A percentile compares a stretch with the other conserved stretches of the same genome.
phyloP scores from a whole-genome alignment of 2,329 filamentous ascomycete species.

The Emergomyces orientalis region DNA sequence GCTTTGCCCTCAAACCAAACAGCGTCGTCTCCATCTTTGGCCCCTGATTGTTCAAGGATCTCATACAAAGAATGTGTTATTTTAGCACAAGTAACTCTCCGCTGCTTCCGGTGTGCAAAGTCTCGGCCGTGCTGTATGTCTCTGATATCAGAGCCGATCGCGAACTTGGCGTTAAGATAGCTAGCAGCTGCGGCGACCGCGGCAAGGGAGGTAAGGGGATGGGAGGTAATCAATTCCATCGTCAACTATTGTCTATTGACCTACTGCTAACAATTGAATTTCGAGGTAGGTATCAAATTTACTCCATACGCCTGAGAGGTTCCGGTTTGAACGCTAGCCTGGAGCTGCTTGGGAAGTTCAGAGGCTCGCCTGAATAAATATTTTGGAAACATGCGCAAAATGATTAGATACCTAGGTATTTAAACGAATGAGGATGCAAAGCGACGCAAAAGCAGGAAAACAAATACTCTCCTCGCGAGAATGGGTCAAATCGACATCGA shows the following conservation, averaged over 20 bases:
- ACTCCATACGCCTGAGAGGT: neutral
- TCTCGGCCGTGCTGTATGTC: slow-evolving; percentile 27
- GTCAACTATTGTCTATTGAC: neutral
- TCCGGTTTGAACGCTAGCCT: neutral
- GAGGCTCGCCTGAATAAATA: neutral
- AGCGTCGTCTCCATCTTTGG: slow-evolving; percentile 31
- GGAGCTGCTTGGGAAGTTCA: neutral
- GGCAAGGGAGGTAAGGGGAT: neutral
- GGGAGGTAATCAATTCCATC: neutral
- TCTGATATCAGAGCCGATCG: slow-evolving; percentile 33
- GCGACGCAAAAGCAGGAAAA: too few species aligned
- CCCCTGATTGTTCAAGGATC: slow-evolving; percentile 35
- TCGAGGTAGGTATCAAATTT: neutral
- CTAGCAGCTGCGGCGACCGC: slow-evolving; percentile 15
- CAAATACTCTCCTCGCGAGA: too few species aligned
- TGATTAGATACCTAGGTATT: too few species aligned
- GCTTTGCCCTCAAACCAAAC: slow-evolving; percentile 43
- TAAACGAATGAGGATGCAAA: neutral
- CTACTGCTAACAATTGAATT: neutral
- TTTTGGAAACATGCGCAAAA: too few species aligned
- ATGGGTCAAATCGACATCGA: too few species aligned
- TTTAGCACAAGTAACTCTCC: slow-evolving; percentile 31
- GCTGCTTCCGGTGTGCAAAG: slow-evolving; percentile 26
- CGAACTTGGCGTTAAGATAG: slow-evolving; percentile 36
- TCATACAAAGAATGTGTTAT: slow-evolving; percentile 35